Percentiles rank a stretch among this genome's conserved stretches.
phyloP scores from a whole-genome alignment of 208 protist species.

The Acanthamoeba lenticulata region DNA sequence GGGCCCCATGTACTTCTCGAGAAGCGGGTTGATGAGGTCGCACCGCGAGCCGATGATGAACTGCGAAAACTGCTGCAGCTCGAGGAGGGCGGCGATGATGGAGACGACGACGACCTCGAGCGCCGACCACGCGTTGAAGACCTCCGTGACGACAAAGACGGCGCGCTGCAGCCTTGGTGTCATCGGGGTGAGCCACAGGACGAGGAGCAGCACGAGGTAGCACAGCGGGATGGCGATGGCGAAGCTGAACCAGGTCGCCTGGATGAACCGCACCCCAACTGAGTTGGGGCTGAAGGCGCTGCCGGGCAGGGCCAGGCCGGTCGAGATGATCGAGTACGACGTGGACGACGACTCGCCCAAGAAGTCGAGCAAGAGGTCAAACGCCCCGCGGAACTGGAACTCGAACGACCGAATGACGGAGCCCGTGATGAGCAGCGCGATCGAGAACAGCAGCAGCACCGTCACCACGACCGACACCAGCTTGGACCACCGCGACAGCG shows the following conservation, averaged over 20 bases:
- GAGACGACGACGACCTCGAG: constrained; percentile 92
- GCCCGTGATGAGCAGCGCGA: constrained; percentile 62
- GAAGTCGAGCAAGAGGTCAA: constrained; percentile 59
- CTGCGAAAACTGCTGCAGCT: constrained; percentile 92
- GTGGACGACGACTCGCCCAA: neutral
- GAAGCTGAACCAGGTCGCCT: constrained; percentile 79
- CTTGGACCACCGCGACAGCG: neutral
- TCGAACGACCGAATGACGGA: constrained; percentile 68
- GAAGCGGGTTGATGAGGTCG: constrained; percentile 78
- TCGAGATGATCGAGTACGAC: constrained; percentile 70
- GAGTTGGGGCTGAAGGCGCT: constrained; percentile 14
- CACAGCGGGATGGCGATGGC: constrained; percentile 81
- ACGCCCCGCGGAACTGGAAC: constrained; percentile 73
- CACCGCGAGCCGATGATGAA: constrained; percentile 90
- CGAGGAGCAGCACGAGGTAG: constrained; percentile 79
- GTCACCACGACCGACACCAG: neutral
- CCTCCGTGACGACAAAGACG: constrained; percentile 80
- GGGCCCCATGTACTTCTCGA: constrained; percentile 71
- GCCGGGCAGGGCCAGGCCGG: constrained; percentile 65
- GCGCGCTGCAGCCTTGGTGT: constrained; percentile 60
- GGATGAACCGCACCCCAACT: constrained; percentile 70
- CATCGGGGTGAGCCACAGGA: constrained; percentile 85
- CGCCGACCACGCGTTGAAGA: constrained; percentile 92
- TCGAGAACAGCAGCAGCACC: constrained; percentile 48
- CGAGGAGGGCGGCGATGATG: constrained; percentile 91